Evolutionary conservation across 768 basidiomycete species (phyloP).

Genomic region (Termitomyces bulborhizus): DNA sequence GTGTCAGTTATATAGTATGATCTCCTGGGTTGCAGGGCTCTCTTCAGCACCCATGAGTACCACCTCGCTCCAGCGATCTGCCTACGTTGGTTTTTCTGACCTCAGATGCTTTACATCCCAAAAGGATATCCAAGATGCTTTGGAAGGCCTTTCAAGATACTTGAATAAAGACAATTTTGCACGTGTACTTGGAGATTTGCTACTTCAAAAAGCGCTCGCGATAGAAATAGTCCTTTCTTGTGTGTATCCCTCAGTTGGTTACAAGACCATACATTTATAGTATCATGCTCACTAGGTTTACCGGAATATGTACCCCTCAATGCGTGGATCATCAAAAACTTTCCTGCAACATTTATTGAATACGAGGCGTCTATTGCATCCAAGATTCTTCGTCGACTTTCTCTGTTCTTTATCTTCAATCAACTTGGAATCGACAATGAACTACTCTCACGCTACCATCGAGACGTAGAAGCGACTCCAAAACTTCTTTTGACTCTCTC

Average conservation of each 20-base stretch:
- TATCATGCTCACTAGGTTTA: slow-evolving; percentile 6
- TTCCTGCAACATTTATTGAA: slow-evolving; percentile 17
- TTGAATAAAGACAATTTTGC: slow-evolving; percentile 17
- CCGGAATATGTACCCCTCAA: slow-evolving; percentile 11
- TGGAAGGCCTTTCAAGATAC: slow-evolving; percentile 16
- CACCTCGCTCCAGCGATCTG: slow-evolving; percentile 14
- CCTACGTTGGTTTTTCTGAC: slow-evolving; percentile 17
- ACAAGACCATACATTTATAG: not conserved
- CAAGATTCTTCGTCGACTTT: slow-evolving; percentile 7
- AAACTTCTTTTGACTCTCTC: slow-evolving; percentile 6
- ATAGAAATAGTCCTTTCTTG: slow-evolving; percentile 22
- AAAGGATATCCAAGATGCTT: slow-evolving; percentile 15
- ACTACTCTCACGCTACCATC: slow-evolving; percentile 3
- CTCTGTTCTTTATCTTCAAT: slow-evolving; percentile 5
- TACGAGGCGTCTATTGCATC: slow-evolving; percentile 7
- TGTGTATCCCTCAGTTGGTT: slow-evolving; percentile 10
- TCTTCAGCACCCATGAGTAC: not conserved
- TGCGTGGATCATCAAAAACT: slow-evolving; percentile 24
- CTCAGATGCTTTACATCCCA: slow-evolving; percentile 9
- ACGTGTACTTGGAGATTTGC: slow-evolving; percentile 16
- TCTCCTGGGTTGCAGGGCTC: not conserved
- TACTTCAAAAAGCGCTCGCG: slow-evolving; percentile 14
- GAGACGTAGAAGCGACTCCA: slow-evolving; percentile 3
- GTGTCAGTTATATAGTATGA: not conserved
- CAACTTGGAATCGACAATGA: not conserved